These are phyloP conservation scores for Penicillium aurantiogriseum DNA, from an alignment of 2,329 filamentous ascomycete genomes.

Conservation along the genomic window DNA sequence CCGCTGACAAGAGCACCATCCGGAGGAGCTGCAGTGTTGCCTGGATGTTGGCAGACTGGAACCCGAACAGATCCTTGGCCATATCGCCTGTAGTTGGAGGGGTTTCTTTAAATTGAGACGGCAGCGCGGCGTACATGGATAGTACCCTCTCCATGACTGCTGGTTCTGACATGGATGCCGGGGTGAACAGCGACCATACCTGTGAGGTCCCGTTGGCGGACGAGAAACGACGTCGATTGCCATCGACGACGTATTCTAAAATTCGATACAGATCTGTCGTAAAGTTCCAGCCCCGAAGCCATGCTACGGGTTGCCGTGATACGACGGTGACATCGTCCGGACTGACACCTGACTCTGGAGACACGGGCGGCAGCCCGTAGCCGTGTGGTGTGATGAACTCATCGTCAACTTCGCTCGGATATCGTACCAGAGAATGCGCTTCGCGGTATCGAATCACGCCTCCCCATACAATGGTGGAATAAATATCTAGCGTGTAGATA, in stretches of 20 bases:
- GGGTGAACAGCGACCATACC: constrained; percentile 26
- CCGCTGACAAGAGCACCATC: constrained; percentile 46
- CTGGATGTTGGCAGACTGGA: constrained; percentile 53
- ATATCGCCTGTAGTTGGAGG: constrained; percentile 31
- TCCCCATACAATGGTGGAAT: constrained; percentile 54
- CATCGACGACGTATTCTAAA: constrained; percentile 50
- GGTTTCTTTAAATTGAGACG: constrained; percentile 27
- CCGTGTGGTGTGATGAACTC: constrained; percentile 42
- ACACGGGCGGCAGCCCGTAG: constrained; percentile 22
- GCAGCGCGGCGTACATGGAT: constrained; percentile 25
- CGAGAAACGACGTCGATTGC: constrained; percentile 23
- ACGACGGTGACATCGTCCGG: constrained; percentile 9
- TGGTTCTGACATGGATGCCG: constrained; percentile 22
- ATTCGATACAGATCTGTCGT: constrained; percentile 57
- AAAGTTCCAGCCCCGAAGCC: constrained; percentile 59
- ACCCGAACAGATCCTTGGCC: constrained; percentile 44
- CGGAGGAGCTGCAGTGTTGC: constrained; percentile 51
- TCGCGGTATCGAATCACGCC: constrained; percentile 49
- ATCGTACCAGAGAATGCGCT: constrained; percentile 48
- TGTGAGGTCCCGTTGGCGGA: constrained; percentile 24
- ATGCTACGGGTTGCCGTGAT: constrained; percentile 32
- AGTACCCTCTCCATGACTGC: constrained; percentile 27
- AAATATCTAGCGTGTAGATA: constrained; percentile 58
- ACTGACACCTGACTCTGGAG: constrained; percentile 17
- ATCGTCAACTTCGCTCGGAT: constrained; percentile 51